Base-by-base conservation (phyloP, 352 stramenopile species). In the Globisporangium rhizosaccharum region DNA sequence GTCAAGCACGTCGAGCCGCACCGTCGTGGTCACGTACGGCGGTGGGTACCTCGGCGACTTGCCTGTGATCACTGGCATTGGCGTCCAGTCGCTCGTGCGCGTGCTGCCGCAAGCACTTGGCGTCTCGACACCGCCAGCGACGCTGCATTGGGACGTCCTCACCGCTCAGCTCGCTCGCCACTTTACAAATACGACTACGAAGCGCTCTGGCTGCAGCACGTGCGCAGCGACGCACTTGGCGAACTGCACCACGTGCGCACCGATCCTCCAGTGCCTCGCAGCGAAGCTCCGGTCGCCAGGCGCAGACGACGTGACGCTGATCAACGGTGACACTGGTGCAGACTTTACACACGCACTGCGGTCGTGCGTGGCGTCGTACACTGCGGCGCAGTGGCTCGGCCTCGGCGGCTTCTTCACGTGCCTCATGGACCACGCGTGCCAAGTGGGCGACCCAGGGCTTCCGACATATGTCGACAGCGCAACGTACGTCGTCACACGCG, bases 371-470 rank as follows among this genome's bases (percentile, higher is more conserved):
- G 39, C 47, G 15, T 37, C 46, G 2, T 47, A 47, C n/a, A 23
- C 47, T 23, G 46, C 41, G 3, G 18, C n/a, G 2, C 17, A 56
- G 3, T 61, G 37, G 52, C 44, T 36, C 10, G 25, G 37, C 18
- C 17, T 61, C 12, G 45, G 20, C 25, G 18, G 3, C 8, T 65
- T 65, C n/a, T 60, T 65, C 53, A 4, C 23, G 7, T 65, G 59
- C 36, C 41, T 61, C 18, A 55, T 47, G 53, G 30, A 45, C 2
- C 51, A 61, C 20, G 36, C 33, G 45, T 65, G 59, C 44, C 59
- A 33, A 39, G 14, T 62, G 2, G 42, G 47, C 42, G 15, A 11
- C 9, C 14, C 36, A 2, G 14, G 5, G 3, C 37, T 47, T 8
- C 14, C 1, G 7, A 8, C 42, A 33, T 33, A 11, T 15, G 23